phyloP scores from a whole-genome alignment of 2,329 filamentous ascomycete genomes.

The Hypoxylon sp. region DNA sequence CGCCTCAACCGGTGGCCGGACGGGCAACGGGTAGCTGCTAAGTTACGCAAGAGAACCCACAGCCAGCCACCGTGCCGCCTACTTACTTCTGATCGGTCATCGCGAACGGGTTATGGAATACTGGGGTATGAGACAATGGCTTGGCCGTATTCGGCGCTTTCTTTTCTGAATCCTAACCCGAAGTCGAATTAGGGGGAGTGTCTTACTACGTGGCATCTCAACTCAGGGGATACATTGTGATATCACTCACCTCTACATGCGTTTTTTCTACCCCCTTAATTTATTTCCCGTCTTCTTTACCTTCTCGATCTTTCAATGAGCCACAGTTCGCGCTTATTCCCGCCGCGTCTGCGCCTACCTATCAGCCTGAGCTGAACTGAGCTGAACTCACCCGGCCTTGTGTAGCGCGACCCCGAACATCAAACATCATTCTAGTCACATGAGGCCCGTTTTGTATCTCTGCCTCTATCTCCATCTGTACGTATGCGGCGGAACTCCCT shows the following conservation, averaged over 20 bases:
- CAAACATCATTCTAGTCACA: background rate
- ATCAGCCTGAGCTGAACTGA: background rate
- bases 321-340: background rate
- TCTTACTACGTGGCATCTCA: background rate
- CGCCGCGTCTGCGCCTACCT: background rate
- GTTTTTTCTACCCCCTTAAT: background rate
- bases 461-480: background rate
- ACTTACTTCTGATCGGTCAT: background rate
- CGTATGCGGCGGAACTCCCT: background rate
- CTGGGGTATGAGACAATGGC: conserved; percentile 14
- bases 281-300: background rate
- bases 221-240: background rate
- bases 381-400: background rate
- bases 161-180: background rate
- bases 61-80: background rate
- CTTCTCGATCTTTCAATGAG: background rate
- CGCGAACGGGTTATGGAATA: background rate
- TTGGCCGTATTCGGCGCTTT: background rate
- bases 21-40: background rate
- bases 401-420: background rate
- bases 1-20: background rate
- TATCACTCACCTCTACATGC: background rate
- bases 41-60: conserved; percentile 9
- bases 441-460: background rate
- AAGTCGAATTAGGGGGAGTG: background rate